phyloP scores from a whole-genome alignment of 176 grass and related monocot species.

The Avena insularis region DNA sequence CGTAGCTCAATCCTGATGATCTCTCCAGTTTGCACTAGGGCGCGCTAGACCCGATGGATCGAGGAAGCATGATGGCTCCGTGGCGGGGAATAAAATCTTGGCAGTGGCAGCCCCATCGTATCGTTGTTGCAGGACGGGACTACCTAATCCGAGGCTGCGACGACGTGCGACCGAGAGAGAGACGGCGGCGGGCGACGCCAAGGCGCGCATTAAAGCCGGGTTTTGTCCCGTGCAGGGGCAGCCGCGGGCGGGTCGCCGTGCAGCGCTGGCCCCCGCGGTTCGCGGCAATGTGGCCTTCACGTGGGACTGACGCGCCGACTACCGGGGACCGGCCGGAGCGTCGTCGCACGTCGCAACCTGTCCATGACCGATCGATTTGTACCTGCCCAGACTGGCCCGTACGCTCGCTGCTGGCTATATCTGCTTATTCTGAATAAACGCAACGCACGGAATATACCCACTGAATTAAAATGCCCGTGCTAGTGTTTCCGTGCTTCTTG shows the following conservation, averaged over 20 bases:
- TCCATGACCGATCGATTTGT: too few relatives aligned
- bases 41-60: neutral
- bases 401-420: too few relatives aligned
- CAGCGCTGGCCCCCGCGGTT: neutral
- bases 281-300: conserved; percentile 45
- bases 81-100: neutral
- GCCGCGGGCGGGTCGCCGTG: conserved; percentile 16
- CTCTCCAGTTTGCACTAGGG: too few relatives aligned
- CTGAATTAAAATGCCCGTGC: too few relatives aligned
- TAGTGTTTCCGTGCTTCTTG: too few relatives aligned
- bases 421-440: too few relatives aligned
- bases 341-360: too few relatives aligned
- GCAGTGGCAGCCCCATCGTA: neutral
- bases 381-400: too few relatives aligned
- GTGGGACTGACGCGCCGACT: conserved; percentile 47
- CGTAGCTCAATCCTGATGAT: too few relatives aligned
- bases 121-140: neutral
- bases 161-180: neutral
- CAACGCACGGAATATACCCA: too few relatives aligned
- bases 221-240: conserved; percentile 33
- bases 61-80: neutral
- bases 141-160: neutral
- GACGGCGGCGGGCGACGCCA: conserved; percentile 29
- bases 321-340: neutral
- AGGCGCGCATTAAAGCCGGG: conserved; percentile 35